Evolutionary conservation across 2,329 filamentous ascomycete species (phyloP).

Genomic region (Colletotrichum sp.): DNA sequence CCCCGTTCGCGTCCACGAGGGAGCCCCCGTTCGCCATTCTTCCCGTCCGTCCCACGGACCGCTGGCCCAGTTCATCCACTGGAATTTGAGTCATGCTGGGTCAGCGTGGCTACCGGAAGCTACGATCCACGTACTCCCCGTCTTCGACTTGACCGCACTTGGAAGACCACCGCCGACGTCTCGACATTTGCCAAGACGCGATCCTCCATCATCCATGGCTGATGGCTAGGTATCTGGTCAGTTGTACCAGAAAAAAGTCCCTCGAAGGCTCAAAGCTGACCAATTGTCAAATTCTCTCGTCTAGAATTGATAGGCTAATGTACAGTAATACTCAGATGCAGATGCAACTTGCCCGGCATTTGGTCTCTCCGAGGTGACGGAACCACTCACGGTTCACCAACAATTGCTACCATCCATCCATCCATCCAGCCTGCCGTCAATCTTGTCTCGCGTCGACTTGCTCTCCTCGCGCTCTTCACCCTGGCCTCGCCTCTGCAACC

Average conservation of each 20-base stretch:
- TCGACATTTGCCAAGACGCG: neutral
- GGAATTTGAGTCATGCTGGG: neutral
- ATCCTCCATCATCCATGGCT: neutral
- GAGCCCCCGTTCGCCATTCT: neutral
- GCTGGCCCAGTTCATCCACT: neutral
- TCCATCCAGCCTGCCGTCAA: neutral
- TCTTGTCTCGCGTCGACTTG: neutral
- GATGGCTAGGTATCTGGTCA: neutral
- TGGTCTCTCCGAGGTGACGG: neutral
- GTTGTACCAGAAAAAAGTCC: neutral
- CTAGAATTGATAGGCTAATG: neutral
- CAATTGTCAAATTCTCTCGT: neutral
- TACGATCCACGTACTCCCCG: neutral
- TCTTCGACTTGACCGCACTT: neutral
- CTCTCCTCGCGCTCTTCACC: neutral
- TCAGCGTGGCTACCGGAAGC: neutral
- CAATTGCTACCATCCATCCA: neutral
- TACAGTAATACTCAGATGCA: neutral
- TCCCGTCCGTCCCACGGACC: neutral
- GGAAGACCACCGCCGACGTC: neutral
- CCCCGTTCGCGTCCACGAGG: neutral
- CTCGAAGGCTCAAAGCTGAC: neutral
- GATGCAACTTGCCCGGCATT: slow-evolving; percentile 6
- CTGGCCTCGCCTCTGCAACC: neutral
- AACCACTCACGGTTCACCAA: neutral